Conservation (phyloP, 305 asterid species). For the Fraxinus albicans region DNA sequence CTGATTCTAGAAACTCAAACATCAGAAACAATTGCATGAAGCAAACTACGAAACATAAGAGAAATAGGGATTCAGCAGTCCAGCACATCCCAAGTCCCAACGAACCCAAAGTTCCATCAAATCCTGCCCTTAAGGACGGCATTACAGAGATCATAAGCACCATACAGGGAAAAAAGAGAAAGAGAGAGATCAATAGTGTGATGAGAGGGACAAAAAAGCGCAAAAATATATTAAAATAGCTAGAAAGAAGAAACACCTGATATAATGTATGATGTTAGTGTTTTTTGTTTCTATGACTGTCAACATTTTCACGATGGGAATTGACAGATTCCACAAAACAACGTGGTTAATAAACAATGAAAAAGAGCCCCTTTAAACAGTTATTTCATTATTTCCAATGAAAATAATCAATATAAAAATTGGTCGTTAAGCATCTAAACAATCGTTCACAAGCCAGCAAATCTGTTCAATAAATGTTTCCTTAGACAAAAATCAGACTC, state of each 20-base stretch:
- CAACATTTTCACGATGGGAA: background rate
- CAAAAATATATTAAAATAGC: background rate
- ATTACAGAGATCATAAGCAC: constrained; percentile 26
- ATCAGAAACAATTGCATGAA: background rate
- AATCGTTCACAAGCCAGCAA: background rate
- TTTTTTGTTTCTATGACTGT: background rate
- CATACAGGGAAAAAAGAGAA: background rate
- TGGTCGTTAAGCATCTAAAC: background rate
- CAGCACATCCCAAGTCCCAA: background rate
- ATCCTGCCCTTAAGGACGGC: constrained; percentile 6
- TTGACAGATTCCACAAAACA: background rate
- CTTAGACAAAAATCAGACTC: background rate
- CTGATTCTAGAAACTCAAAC: background rate
- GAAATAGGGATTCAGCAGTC: background rate
- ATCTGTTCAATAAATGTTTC: background rate
- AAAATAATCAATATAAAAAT: background rate
- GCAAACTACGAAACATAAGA: background rate
- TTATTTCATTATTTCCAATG: background rate
- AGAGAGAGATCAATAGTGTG: background rate
- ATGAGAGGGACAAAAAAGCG: background rate
- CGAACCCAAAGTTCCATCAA: background rate
- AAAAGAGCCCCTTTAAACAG: background rate
- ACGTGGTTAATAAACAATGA: background rate
- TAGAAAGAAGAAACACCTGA: background rate
- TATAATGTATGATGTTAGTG: background rate